Evolutionary conservation across 148 eudicot species (phyloP).

Genomic region (Arctostaphylos glauca): DNA sequence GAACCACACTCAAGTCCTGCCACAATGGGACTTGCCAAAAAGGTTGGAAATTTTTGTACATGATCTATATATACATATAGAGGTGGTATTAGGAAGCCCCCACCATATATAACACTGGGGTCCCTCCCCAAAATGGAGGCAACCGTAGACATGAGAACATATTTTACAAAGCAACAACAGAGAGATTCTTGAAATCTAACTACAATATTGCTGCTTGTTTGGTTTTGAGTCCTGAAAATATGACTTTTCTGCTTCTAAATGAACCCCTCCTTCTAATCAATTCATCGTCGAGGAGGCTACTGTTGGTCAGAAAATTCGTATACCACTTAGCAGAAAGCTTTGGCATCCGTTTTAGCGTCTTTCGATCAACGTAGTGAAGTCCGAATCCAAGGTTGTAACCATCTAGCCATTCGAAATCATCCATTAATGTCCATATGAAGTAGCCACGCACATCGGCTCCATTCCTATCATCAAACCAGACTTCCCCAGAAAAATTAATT

Average conservation of each 20-base stretch:
- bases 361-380: constrained; percentile 41
- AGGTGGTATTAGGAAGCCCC: too few relatives aligned
- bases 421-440: constrained; percentile 65
- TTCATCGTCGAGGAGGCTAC: background rate
- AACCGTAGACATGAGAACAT: background rate
- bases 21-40: too few relatives aligned
- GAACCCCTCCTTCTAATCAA: constrained; percentile 5
- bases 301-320: constrained; percentile 40
- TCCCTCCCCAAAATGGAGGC: too few relatives aligned
- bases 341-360: constrained; percentile 41
- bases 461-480: constrained; percentile 7
- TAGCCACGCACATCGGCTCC: constrained; percentile 73
- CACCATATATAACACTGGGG: too few relatives aligned
- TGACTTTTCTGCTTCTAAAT: constrained; percentile 9
- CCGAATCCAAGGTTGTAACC: constrained; percentile 54
- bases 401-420: constrained; percentile 51
- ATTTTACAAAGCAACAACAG: background rate
- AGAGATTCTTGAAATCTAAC: background rate
- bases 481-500: too few relatives aligned
- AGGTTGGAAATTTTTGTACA: too few relatives aligned
- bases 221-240: background rate
- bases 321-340: constrained; percentile 69
- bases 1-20: too few relatives aligned
- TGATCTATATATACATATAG: too few relatives aligned
- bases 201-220: constrained; percentile 7